These are phyloP conservation scores for Blepharisma undulans DNA, from an alignment of 169 alveolate species.

Conservation along the genomic window DNA sequence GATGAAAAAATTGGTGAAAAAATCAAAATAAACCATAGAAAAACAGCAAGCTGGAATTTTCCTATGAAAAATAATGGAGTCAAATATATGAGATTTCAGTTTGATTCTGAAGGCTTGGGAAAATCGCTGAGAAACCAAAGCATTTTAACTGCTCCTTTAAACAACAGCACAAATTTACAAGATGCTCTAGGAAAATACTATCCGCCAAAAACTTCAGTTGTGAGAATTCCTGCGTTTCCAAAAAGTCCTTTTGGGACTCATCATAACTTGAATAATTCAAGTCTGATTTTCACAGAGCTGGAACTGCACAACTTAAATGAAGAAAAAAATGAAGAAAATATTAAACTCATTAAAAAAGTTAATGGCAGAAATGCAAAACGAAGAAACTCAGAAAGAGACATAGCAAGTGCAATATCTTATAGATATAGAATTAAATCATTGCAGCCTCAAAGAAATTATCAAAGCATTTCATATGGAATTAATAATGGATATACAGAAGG, in stretches of 20 bases:
- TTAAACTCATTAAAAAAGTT: neutral
- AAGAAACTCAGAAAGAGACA: neutral
- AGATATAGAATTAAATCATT: neutral
- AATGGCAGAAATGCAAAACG: neutral
- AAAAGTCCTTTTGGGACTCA: conserved; percentile 25
- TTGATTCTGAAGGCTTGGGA: neutral
- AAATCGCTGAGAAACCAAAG: neutral
- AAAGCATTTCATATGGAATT: neutral
- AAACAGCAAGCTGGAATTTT: neutral
- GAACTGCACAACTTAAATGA: neutral
- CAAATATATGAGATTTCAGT: neutral
- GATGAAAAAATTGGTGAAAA: neutral
- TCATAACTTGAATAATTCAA: neutral
- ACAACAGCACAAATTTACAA: neutral
- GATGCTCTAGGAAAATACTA: neutral
- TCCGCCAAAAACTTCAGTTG: neutral
- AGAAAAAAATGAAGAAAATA: neutral
- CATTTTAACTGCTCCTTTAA: neutral
- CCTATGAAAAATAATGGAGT: neutral
- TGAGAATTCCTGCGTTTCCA: conserved; percentile 2
- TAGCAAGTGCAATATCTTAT: neutral
- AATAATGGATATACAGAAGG: neutral
- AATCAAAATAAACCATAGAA: neutral
- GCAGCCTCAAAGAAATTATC: neutral
- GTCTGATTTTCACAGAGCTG: neutral